These are phyloP conservation scores for Nemania sp. DNA, from an alignment of 2,329 filamentous ascomycete species.

Conservation along the genomic window DNA sequence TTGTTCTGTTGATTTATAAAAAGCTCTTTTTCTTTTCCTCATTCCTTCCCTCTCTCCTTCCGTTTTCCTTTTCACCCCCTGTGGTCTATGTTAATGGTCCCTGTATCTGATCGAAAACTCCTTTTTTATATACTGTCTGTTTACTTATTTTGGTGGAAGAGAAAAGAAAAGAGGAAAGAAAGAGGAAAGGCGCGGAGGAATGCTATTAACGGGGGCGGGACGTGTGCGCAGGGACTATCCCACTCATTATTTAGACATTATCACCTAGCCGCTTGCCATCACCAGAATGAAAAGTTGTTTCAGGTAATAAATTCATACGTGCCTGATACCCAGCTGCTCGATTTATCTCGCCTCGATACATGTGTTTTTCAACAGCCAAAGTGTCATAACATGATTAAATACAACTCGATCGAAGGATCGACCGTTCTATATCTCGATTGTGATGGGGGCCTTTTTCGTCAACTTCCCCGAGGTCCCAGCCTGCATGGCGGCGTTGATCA, in stretches of 20 bases:
- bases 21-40: too few species aligned
- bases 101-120: constrained; percentile 9
- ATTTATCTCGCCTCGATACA: not conserved
- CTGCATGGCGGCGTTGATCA: constrained; percentile 64
- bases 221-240: too few species aligned
- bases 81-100: not conserved
- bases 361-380: not conserved
- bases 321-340: not conserved
- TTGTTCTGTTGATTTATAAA: not conserved
- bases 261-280: not conserved
- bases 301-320: not conserved
- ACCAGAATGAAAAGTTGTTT: not conserved
- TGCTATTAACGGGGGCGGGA: too few species aligned
- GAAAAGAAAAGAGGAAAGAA: not conserved
- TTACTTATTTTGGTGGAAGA: not conserved
- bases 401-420: too few species aligned
- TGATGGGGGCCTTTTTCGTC: constrained; percentile 44
- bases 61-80: too few species aligned
- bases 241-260: not conserved
- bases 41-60: too few species aligned
- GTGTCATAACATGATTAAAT: not conserved
- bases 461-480: constrained; percentile 56
- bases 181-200: too few species aligned
- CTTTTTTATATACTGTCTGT: not conserved
- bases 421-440: constrained; percentile 32